Evolutionary conservation across 371 early-diverging fungal genomes (phyloP).

Genomic region (Syncephalis plumigaleata): DNA sequence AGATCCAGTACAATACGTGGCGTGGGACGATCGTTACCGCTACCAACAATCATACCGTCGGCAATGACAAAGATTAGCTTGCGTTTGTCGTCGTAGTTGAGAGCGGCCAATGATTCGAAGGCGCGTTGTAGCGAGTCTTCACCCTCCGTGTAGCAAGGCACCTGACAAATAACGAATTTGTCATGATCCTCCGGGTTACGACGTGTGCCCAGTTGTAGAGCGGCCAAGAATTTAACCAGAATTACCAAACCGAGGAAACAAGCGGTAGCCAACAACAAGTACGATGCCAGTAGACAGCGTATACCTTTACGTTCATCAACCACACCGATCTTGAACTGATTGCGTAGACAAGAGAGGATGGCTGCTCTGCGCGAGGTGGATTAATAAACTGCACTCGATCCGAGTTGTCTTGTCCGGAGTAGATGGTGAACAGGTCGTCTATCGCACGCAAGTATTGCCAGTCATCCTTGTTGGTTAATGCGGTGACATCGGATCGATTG

Average conservation of each 20-base stretch:
- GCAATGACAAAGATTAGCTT: conserved; percentile 84
- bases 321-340: conserved; percentile 72
- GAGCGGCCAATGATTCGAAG: conserved; percentile 78
- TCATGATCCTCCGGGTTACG: conserved; percentile 73
- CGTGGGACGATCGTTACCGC: conserved; percentile 93
- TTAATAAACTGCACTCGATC: conserved; percentile 18
- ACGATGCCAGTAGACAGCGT: conserved; percentile 74
- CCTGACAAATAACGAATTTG: conserved; percentile 75
- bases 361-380: conserved; percentile 34
- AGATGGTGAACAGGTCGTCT: too few relatives aligned
- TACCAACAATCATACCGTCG: conserved; percentile 87
- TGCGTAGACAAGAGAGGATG: conserved; percentile 41
- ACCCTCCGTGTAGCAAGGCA: conserved; percentile 97
- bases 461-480: conserved; percentile 26
- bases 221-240: conserved; percentile 82
- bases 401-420: too few relatives aligned
- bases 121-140: conserved; percentile 84
- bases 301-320: conserved; percentile 66
- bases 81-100: conserved; percentile 85
- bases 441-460: conserved; percentile 28
- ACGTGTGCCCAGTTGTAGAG: conserved; percentile 60
- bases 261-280: conserved; percentile 62
- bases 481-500: conserved; percentile 8
- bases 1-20: conserved; percentile 93
- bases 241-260: conserved; percentile 68